Conservation (phyloP, 2,329 filamentous ascomycete genomes). For the Colletotrichum australisinense region DNA sequence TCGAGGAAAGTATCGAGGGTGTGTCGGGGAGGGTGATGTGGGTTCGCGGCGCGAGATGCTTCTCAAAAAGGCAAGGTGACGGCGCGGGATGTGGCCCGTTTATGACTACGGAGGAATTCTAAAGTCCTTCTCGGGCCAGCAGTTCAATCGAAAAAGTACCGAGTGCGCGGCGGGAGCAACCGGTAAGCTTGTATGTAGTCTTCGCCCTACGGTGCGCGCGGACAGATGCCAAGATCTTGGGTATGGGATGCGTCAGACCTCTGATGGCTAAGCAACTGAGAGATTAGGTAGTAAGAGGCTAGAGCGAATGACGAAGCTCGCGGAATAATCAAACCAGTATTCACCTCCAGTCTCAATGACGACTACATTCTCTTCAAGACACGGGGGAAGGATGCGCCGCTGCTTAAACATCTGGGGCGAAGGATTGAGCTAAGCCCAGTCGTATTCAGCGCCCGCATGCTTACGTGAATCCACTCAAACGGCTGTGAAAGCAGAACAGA, state of each 20-base stretch:
- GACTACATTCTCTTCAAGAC: background rate
- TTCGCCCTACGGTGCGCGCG: background rate
- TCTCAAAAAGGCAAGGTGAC: conserved; percentile 14
- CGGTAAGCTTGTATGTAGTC: background rate
- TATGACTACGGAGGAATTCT: background rate
- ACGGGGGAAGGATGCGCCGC: background rate
- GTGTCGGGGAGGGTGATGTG: background rate
- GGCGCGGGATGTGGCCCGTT: background rate
- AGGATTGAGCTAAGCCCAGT: background rate
- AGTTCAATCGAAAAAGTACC: background rate
- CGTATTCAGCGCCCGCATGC: background rate
- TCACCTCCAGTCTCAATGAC: background rate
- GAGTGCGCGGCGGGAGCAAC: background rate
- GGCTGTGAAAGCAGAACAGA: background rate
- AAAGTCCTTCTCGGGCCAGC: background rate
- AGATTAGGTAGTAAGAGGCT: no score
- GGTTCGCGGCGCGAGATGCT: conserved; percentile 19
- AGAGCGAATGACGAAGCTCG: background rate
- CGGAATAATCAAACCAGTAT: background rate
- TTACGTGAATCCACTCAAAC: background rate
- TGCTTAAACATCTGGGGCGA: background rate
- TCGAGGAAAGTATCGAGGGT: background rate
- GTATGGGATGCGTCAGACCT: background rate
- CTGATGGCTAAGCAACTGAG: background rate
- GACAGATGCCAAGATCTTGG: background rate